Conservation (phyloP, 2,329 filamentous ascomycete species). For the Zymoseptoria brevis region DNA sequence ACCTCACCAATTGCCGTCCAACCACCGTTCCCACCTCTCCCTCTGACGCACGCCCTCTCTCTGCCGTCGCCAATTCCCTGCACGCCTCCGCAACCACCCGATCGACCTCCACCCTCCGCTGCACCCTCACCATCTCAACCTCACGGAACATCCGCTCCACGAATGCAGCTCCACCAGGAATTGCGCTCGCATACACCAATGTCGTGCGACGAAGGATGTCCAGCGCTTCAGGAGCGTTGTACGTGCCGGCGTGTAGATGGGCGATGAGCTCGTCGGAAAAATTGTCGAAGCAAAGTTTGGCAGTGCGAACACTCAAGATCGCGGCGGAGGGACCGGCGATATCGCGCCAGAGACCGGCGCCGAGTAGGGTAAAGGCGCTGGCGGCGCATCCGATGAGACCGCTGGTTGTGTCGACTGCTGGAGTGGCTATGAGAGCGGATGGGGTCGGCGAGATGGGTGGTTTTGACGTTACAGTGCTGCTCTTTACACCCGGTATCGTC, state of each 20-base stretch:
- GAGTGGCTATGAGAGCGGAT: conserved; percentile 8
- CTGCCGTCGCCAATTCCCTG: conserved; percentile 16
- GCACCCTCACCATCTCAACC: conserved; percentile 18
- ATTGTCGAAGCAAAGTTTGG: conserved; percentile 23
- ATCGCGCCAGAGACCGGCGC: conserved; percentile 21
- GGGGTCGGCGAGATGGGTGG: not conserved
- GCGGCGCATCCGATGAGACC: conserved; percentile 24
- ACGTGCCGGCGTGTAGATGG: conserved; percentile 23
- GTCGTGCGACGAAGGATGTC: conserved; percentile 24
- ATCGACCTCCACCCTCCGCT: conserved; percentile 22
- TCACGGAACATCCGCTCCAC: conserved; percentile 25
- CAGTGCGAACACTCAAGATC: conserved; percentile 19
- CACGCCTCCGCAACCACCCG: conserved; percentile 17
- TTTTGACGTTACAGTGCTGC: not conserved
- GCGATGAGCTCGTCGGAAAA: conserved; percentile 22
- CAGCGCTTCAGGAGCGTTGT: conserved; percentile 24
- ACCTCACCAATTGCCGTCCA: conserved; percentile 17
- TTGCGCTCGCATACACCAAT: conserved; percentile 21
- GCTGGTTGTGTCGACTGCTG: conserved; percentile 20
- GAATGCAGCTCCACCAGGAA: conserved; percentile 20
- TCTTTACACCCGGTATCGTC: not conserved
- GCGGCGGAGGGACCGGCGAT: conserved; percentile 20
- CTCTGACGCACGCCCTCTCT: conserved; percentile 13
- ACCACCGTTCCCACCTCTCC: conserved; percentile 18
- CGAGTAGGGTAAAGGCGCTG: conserved; percentile 20